Percentiles rank a stretch among this genome's conserved stretches.
Evolutionary conservation across 2,329 filamentous ascomycete genomes (phyloP).

Genomic region (Pseudogymnoascus sp.): DNA sequence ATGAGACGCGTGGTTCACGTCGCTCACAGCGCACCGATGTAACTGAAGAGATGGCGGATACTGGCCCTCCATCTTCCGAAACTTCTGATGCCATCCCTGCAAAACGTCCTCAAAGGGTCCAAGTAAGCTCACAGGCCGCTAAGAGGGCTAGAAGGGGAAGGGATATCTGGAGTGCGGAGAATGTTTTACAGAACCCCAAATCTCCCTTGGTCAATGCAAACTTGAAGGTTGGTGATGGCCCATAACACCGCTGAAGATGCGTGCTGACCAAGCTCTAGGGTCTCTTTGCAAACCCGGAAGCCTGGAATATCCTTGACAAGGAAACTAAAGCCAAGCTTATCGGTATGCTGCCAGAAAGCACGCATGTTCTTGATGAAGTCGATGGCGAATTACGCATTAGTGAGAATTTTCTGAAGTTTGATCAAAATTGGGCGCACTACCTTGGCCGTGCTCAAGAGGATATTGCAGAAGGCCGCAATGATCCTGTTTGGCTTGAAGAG

Average conservation of each 20-base stretch:
- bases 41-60: neutral
- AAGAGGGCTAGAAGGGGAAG: neutral
- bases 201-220: neutral
- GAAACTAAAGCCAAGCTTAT: slow-evolving; percentile 35
- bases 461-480: slow-evolving; percentile 46
- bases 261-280: slow-evolving; percentile 25
- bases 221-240: neutral
- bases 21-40: neutral
- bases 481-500: slow-evolving; percentile 49
- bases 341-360: slow-evolving; percentile 29
- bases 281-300: slow-evolving; percentile 33
- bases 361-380: slow-evolving; percentile 27
- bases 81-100: neutral
- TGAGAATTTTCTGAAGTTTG: slow-evolving; percentile 34
- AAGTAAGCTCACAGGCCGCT: neutral
- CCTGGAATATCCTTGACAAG: slow-evolving; percentile 36
- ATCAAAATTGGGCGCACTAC: slow-evolving; percentile 43
- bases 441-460: slow-evolving; percentile 50
- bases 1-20: neutral
- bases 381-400: slow-evolving; percentile 15
- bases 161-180: neutral
- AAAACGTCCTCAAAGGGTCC: neutral
- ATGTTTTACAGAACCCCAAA: slow-evolving; percentile 12
- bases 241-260: neutral
- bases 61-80: neutral